Evolutionary conservation across 805 yeast species (phyloP).

Genomic region (Clavispora phyllophila): DNA sequence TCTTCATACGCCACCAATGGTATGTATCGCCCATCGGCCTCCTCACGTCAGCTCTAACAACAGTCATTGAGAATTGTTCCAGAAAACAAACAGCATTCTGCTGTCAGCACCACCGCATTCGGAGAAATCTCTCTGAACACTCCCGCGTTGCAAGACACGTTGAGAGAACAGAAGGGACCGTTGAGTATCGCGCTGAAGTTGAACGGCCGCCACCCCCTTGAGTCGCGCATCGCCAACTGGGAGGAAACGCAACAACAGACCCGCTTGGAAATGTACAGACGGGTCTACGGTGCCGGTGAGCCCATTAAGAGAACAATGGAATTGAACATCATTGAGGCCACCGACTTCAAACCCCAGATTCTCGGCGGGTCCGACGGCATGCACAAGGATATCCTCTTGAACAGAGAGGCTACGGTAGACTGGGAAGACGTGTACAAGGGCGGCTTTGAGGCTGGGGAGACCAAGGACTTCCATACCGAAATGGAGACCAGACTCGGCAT

Average conservation of each 20-base stretch:
- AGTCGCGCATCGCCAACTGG: constrained; percentile 72
- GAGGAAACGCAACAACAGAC: constrained; percentile 66
- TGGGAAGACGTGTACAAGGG: constrained; percentile 91
- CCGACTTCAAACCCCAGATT: constrained; percentile 63
- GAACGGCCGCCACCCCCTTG: constrained; percentile 83
- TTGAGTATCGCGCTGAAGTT: constrained; percentile 53
- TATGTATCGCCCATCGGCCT: constrained; percentile 2
- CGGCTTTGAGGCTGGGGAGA: constrained; percentile 40
- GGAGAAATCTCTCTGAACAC: constrained; percentile 60
- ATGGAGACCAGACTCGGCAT: constrained; percentile 63
- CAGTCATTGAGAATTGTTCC: constrained; percentile 57
- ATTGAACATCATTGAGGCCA: constrained; percentile 59
- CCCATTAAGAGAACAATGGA: constrained; percentile 94
- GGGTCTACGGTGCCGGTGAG: constrained; percentile 87
- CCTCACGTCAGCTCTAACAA: background rate
- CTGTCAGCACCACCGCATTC: constrained; percentile 47
- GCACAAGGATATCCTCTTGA: constrained; percentile 73
- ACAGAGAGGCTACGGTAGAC: constrained; percentile 72
- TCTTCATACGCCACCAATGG: constrained; percentile 3
- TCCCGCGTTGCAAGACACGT: constrained; percentile 64
- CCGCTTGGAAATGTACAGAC: constrained; percentile 71
- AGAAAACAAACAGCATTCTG: constrained; percentile 36
- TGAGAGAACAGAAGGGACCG: constrained; percentile 65
- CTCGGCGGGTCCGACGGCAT: constrained; percentile 56
- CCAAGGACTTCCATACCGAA: constrained; percentile 62